phyloP scores from a whole-genome alignment of 305 asterid genomes.

The Solanum chacoense region DNA sequence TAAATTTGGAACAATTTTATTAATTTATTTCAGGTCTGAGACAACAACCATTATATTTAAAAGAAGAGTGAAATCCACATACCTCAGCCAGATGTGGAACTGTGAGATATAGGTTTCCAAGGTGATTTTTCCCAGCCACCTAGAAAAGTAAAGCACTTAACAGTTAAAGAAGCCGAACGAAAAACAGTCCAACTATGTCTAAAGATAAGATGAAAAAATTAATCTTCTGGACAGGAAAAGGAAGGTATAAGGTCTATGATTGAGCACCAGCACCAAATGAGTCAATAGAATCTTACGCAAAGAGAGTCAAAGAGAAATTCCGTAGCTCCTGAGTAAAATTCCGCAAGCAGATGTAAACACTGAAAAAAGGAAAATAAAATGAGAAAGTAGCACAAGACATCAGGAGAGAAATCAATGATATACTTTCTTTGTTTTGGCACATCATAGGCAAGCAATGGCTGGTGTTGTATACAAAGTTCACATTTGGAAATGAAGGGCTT shows the following conservation, averaged over 20 bases:
- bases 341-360: constrained; percentile 79
- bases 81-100: constrained; percentile 98
- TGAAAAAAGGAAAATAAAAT: constrained; percentile 15
- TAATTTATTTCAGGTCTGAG: neutral
- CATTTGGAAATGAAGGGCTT: neutral
- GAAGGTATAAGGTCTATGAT: neutral
- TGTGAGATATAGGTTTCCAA: constrained; percentile 91
- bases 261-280: neutral
- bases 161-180: constrained; percentile 12
- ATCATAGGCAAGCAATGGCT: neutral
- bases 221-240: neutral
- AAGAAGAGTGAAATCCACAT: constrained; percentile 2
- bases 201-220: neutral
- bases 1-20: neutral
- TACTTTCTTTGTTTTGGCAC: neutral
- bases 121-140: constrained; percentile 95
- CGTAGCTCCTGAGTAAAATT: constrained; percentile 81
- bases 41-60: neutral
- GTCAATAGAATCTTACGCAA: constrained; percentile 61
- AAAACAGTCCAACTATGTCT: neutral
- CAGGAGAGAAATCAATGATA: neutral
- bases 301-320: constrained; percentile 66
- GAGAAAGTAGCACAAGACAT: neutral
- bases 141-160: constrained; percentile 22
- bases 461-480: neutral